Evolutionary conservation across 768 basidiomycete genomes (phyloP), one percentile per base, ranked within the genome.

Genomic region (Hericium erinaceus): DNA sequence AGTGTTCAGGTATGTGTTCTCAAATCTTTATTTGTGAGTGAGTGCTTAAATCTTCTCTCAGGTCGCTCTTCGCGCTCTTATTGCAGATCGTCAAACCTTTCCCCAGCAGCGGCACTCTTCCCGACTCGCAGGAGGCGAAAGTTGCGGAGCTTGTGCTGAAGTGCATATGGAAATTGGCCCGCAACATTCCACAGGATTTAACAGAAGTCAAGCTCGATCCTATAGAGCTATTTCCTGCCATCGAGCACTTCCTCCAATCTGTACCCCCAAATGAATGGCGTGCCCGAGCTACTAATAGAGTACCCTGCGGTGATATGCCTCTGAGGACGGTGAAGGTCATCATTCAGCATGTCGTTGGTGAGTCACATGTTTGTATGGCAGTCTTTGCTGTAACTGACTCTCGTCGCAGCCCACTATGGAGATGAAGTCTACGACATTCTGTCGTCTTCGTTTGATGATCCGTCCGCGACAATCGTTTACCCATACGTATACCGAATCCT

Each of bases 231-330:
- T 88, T 98, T 67, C 87, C 87, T 15, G 88, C 94, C 4, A 87
- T 99, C 60, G 97, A 99, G 68, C 85, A 91, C 60, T 98, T 99
- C 73, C 70, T 98, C 52, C 88, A 93, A 66, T 91, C 87, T 1
- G 86, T 98, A 28, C 89, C 92, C 49, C 97, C 97, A 1, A 94
- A 93, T 60, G 94, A 97, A 70, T 99, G 95, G 92, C 84, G 95
- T 54, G 86, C 89, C 12, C 78, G 97, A 61, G 91, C 92, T 10
- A 87, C 86, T 0, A 93, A 91, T 67, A 89, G 87, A 61, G 83
- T 98, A 1, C 95, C 97, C 3, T 89, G 95, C 67, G 95, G 94
- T 24, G 97, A 99, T 66, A 95, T 98, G 95, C 97, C 97, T 2
- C 72, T 99, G 58, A 79, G 97, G 60, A 98, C 97, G 2, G 91